Evolutionary conservation across 768 basidiomycete species (phyloP), one percentile per base, ranked within the genome.

Genomic region (Jaapia argillacea): DNA sequence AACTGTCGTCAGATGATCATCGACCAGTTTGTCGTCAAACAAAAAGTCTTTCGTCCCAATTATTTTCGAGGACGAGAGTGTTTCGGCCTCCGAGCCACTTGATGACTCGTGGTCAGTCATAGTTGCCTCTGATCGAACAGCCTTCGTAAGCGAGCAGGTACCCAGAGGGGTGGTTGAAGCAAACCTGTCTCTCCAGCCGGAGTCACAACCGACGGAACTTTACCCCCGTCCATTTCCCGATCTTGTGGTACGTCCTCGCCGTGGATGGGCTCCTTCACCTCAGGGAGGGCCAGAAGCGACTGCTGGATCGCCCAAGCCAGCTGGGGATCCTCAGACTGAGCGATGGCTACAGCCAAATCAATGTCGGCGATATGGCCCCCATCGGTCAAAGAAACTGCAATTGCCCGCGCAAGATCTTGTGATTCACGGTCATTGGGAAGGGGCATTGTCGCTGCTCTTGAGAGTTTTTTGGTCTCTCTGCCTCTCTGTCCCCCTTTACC

Each of bases 381-480:
- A 37, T 64, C 61, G 23, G 45, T 41, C 28, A 77, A 53, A 43
- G 74, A 78, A 26, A 69, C 64, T 52, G 64, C 63, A 18, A 79
- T 66, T 6, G 74, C 74, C 28, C 51, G 58, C 13, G 66, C 64
- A 16, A 77, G 48, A 14, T 74, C 69, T 5, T 54, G 47, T 14
- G 68, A 69, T 48, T 75, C 74, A 43, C 55, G 54, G 14, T 48
- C 42, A 18, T 31, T 47, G 23, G 59, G 48, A 33, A 10, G 10
- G 10, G 28, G 10, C 28, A 10, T 16, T 21, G 48, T 47, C 25
- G 43, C 48, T n/a, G 49, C 44, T 14, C 46, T 42, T 5, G 52
- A 43, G 14, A 49, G 48, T 31, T 42, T 4, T 10, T 14, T 3
- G 22, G 36, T 23, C 27, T 33, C 10, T 44, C 42, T 23, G 20